Base-by-base conservation (phyloP, 2,329 filamentous ascomycete genomes). In the Paecilomyces formosus region DNA sequence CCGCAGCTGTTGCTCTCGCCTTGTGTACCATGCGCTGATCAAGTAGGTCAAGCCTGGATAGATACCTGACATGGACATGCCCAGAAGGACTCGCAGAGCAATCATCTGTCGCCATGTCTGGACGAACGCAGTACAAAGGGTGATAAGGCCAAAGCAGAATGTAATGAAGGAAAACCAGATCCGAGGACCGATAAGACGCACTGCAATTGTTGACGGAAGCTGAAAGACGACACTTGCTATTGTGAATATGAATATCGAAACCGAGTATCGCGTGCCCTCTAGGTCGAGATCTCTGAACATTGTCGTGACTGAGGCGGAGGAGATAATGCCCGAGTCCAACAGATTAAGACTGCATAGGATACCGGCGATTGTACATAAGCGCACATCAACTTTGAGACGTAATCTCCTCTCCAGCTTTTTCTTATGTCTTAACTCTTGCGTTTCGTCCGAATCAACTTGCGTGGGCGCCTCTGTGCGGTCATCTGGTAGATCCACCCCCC, bases 221-320 rank as follows among this genome's bases (percentile, higher is more conserved):
- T 89, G 87, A 66, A 88, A 89, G 9, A 81, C 80, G 49, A 90
- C 86, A 65, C 81, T 85, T 4, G 86, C 79, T 57, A 89, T 80
- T 9, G 87, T 89, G 72, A 89, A 89, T 68, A 89, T 88, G 74
- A 89, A 87, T 58, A 90, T 89, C 22, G 85, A 81, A 3, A 89
- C 81, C 1, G 85, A 87, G 64, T 87, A 90, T 45, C 86, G 79
- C 62, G 86, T 84, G 22, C 86, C 86, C 50, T 83, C 79, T 12
- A 90, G 76, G 15, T 81, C 79, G 50, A 90, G 76, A 66, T 90
- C 87, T 11, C 74, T 67, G 53, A 85, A 78, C 83, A 89, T 88
- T 26, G 80, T 85, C 0, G 87, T 89, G 9, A 89, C 87, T 1
- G 85, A 85, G 0, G 87, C 88, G 6, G 82, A 86, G 1, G 84